Conservation (phyloP, 2,329 filamentous ascomycete species). For the Pezicula radicicola region DNA sequence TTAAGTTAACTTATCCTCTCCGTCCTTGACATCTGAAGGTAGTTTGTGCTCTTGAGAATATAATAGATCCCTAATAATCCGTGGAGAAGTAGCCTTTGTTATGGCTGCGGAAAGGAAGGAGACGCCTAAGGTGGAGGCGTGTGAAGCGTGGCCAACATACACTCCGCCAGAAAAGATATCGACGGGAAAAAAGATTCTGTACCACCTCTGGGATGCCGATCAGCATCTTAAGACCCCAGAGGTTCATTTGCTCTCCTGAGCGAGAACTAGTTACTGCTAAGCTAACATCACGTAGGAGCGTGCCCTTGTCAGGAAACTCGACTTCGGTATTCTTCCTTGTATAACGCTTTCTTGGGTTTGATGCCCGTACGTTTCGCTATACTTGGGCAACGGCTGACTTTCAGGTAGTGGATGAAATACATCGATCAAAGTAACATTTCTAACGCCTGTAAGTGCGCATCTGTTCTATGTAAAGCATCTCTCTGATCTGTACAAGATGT, state of each 20-base stretch:
- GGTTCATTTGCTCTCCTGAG: not conserved
- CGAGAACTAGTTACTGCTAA: not conserved
- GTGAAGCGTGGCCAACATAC: too few relatives aligned
- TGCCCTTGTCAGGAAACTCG: not conserved
- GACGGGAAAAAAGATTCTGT: not conserved
- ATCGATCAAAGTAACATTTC: conserved; percentile 40
- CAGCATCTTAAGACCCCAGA: not conserved
- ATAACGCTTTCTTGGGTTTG: not conserved
- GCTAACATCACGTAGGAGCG: not conserved
- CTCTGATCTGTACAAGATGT: conserved; percentile 23
- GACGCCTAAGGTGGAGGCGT: too few relatives aligned
- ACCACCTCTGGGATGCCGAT: not conserved
- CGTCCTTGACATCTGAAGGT: too few relatives aligned
- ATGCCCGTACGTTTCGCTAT: too few relatives aligned
- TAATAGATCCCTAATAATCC: too few relatives aligned
- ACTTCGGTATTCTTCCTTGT: not conserved
- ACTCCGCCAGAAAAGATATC: not conserved
- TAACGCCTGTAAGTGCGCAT: conserved; percentile 33
- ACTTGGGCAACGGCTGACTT: not conserved
- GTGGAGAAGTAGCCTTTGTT: too few relatives aligned
- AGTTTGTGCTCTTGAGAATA: too few relatives aligned
- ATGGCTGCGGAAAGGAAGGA: too few relatives aligned
- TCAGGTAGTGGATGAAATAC: conserved; percentile 31
- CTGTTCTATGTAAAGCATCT: not conserved
- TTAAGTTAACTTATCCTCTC: too few relatives aligned